phyloP scores from a whole-genome alignment of 306 rosid species.

The Urtica urens region DNA sequence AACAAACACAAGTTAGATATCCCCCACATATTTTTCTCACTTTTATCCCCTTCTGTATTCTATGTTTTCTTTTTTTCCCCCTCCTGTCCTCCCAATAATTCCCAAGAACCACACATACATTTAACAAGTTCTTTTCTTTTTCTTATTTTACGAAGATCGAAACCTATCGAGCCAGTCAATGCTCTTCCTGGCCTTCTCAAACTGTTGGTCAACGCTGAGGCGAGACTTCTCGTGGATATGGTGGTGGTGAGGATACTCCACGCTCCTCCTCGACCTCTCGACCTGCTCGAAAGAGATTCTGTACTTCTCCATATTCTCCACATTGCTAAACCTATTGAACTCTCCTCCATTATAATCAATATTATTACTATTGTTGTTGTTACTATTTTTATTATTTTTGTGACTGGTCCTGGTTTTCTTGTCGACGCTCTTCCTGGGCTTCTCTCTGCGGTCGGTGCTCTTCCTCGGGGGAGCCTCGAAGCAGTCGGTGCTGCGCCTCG shows the following conservation, averaged over 20 bases:
- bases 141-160: conserved; percentile 41
- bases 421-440: conserved; percentile 61
- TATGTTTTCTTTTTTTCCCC: conserved; percentile 14
- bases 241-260: no score
- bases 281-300: conserved; percentile 45
- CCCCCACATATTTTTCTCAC: conserved; percentile 24
- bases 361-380: no score
- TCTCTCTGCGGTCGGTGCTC: conserved; percentile 71
- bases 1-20: conserved; percentile 40
- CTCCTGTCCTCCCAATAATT: no score
- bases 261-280: conserved; percentile 69
- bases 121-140: not conserved
- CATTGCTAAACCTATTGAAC: conserved; percentile 37
- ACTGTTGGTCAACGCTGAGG: conserved; percentile 63
- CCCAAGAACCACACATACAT: conserved; percentile 18
- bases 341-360: no score
- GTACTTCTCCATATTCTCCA: conserved; percentile 49
- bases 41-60: conserved; percentile 18
- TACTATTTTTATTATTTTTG: no score
- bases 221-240: conserved; percentile 67
- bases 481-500: conserved; percentile 50
- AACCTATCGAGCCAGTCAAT: conserved; percentile 82
- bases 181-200: conserved; percentile 67
- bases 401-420: conserved; percentile 39
- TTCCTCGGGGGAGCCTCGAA: conserved; percentile 58